Conservation (phyloP, 1,284 basidiomycete species). For the Malassezia arunalokei region DNA sequence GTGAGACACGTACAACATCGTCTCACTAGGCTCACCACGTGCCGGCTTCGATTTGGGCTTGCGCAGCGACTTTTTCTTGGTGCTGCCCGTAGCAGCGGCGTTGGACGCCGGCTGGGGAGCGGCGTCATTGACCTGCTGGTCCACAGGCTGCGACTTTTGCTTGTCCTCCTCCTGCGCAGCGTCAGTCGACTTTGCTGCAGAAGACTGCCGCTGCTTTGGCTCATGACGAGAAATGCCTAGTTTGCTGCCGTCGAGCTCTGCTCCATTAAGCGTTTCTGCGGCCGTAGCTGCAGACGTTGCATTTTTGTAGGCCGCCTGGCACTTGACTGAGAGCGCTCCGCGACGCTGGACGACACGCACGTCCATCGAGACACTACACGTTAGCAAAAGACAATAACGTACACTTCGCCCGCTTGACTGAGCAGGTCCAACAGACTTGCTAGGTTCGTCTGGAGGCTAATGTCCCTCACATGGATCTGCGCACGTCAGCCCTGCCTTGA, state of each 20-base stretch:
- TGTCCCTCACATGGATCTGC: neutral
- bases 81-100: neutral
- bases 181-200: neutral
- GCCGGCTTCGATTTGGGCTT: neutral
- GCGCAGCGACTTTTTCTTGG: neutral
- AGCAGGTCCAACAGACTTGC: neutral
- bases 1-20: constrained; percentile 6
- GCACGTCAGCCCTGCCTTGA: neutral
- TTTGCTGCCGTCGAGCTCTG: neutral
- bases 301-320: neutral
- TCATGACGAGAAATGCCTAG: neutral
- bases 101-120: neutral
- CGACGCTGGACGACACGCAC: neutral
- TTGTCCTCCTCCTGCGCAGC: neutral
- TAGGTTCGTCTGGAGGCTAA: neutral
- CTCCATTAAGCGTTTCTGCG: neutral
- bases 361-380: neutral
- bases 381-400: neutral
- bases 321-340: neutral
- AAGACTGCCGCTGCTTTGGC: neutral
- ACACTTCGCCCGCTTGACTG: neutral
- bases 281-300: neutral
- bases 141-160: neutral
- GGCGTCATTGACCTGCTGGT: neutral
- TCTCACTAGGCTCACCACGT: constrained; percentile 5